Percentiles rank a stretch among this genome's conserved stretches.
phyloP scores from a whole-genome alignment of 2,329 filamentous ascomycete genomes.

The Lasiodiplodia hormozganensis region DNA sequence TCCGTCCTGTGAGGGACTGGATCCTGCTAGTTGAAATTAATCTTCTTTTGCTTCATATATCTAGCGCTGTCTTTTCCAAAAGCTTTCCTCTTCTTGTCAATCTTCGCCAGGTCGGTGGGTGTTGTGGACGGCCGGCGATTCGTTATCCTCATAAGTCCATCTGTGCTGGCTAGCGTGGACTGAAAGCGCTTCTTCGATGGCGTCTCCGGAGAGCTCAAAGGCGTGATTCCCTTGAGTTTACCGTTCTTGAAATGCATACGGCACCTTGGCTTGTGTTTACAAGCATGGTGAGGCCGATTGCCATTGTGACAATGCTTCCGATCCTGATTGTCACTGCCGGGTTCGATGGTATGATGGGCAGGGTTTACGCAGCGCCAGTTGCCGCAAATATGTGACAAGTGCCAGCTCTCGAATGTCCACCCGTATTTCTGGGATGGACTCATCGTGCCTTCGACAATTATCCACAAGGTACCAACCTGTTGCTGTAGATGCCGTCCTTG shows the following conservation, averaged over 20 bases:
- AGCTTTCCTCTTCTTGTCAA: background rate
- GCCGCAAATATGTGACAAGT: slow-evolving; percentile 16
- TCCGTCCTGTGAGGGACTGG: background rate
- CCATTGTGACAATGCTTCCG: background rate
- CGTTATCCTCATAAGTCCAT: too few species aligned
- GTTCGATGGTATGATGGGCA: slow-evolving; percentile 1
- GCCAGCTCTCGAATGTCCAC: background rate
- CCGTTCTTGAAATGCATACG: background rate
- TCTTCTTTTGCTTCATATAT: background rate
- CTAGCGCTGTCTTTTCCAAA: background rate
- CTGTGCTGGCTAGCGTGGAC: too few species aligned
- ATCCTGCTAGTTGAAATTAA: background rate
- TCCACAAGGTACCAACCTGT: background rate
- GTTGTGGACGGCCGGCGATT: too few species aligned
- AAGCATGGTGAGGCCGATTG: background rate
- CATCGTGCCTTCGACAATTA: background rate
- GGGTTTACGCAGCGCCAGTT: background rate
- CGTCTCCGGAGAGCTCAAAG: background rate
- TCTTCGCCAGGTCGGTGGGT: too few species aligned
- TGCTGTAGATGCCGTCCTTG: fast-evolving
- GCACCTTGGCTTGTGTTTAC: background rate
- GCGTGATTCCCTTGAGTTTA: background rate
- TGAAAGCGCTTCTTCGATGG: background rate
- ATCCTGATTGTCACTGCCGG: background rate
- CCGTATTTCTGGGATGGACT: background rate